Evolutionary conservation across 2,329 filamentous ascomycete genomes (phyloP).

Genomic region (Neophaeococcomyces mojaviensis): DNA sequence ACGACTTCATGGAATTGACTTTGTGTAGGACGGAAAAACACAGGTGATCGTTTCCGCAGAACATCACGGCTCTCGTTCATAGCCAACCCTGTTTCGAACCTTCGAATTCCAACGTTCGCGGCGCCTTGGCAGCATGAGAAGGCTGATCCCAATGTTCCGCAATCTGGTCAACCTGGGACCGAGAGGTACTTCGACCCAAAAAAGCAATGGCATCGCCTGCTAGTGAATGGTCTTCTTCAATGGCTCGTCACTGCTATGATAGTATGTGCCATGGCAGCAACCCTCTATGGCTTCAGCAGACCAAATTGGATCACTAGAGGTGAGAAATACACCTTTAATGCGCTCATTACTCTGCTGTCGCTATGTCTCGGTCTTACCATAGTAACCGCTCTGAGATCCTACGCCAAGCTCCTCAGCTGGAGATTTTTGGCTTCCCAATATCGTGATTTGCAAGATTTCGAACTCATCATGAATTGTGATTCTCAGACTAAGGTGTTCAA

Average conservation of each 20-base stretch:
- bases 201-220: constrained; percentile 17
- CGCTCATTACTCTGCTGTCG: constrained; percentile 19
- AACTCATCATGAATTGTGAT: constrained; percentile 21
- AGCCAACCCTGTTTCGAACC: constrained; percentile 4
- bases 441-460: constrained; percentile 20
- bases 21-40: too few relatives aligned
- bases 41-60: neutral
- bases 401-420: constrained; percentile 21
- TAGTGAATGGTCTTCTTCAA: constrained; percentile 14
- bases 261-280: neutral
- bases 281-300: constrained; percentile 17
- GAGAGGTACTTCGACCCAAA: constrained; percentile 17
- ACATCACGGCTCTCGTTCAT: constrained; percentile 5
- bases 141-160: neutral
- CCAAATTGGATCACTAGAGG: constrained; percentile 12
- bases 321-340: constrained; percentile 22
- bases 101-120: constrained; percentile 5
- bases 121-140: constrained; percentile 20
- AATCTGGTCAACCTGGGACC: constrained; percentile 8
- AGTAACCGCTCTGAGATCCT: constrained; percentile 16
- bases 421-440: constrained; percentile 20
- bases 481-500: constrained; percentile 18
- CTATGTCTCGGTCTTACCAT: constrained; percentile 20
- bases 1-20: too few relatives aligned
- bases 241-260: constrained; percentile 15